Base-by-base conservation (phyloP, 1,284 basidiomycete species). In the Exobasidium rhododendri region DNA sequence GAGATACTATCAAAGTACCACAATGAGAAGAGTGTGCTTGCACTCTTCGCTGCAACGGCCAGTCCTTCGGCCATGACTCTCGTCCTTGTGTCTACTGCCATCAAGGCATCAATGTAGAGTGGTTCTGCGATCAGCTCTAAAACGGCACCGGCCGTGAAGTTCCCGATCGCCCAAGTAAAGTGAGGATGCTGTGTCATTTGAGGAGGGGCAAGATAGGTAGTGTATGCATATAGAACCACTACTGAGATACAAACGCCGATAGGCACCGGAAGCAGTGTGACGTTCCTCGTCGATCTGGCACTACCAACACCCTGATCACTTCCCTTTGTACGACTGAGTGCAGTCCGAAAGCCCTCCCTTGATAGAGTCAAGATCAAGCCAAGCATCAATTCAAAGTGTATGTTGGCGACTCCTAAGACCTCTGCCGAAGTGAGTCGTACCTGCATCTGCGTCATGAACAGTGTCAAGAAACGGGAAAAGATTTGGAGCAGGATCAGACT, bases 321-420 rank as follows among this genome's bases (percentile, higher is more conserved):
- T 50, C 30, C 28, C 11, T 22, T 35, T 20, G 17, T 10, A 26
- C 57, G 57, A 31, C 30, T 28, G 7, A 49, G 45, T 31, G 57
- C 57, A 2, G 28, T 51, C 13, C 57, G 57, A 3, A 97, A 85
- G 3, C 93, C 94, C 80, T 98, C 96, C 10, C 94, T 84, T 30
- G 89, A 89, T 5, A 97, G 84, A 78, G 97, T 96, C 43, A 98
- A 84, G 70, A 96, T 90, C 13, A 92, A 92, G 65, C 89, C 90
- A 40, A 91, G 85, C 29, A 98, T 80, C 32, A 90, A 85, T 73
- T 93, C 91, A 79, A 93, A 89, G 73, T 92, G 90, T 60, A 93
- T 88, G 2, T 89, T 86, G 10, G 89, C 90, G 0, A 89, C 89
- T 4, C 91, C 91, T 73, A 93, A 96, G 14, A 90, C 89, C 56